Percentiles rank a stretch among this genome's conserved stretches.
Conservation (phyloP, 306 rosid species). For the Vachellia collinsii region DNA sequence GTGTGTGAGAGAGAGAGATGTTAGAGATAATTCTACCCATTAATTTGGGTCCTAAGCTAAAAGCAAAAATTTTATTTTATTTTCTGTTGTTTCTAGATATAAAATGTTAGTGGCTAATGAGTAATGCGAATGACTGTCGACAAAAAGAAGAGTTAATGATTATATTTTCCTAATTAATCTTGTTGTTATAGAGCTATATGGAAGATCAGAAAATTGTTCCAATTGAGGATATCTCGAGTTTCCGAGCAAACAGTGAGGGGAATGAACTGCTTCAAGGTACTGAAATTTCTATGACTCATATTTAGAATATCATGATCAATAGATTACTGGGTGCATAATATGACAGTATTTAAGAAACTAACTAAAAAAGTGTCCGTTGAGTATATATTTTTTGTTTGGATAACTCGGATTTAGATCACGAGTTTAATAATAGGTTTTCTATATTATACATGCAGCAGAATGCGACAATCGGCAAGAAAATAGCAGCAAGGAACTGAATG, state of each 20-base stretch:
- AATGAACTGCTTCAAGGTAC: constrained; percentile 61
- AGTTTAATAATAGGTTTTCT: neutral
- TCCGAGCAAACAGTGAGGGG: constrained; percentile 54
- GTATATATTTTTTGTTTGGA: neutral
- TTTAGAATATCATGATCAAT: neutral
- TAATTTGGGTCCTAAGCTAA: neutral
- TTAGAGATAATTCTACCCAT: too few species aligned
- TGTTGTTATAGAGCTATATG: constrained; percentile 57
- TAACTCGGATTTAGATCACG: neutral
- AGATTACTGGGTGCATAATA: neutral
- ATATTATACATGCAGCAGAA: constrained; percentile 38
- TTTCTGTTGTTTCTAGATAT: neutral
- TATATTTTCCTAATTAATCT: constrained; percentile 21
- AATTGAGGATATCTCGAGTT: constrained; percentile 59
- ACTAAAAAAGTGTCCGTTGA: neutral
- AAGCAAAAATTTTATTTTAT: neutral
- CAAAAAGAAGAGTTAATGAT: neutral
- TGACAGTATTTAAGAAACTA: neutral
- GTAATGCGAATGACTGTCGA: neutral
- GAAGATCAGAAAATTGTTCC: constrained; percentile 82
- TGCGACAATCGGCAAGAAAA: constrained; percentile 37
- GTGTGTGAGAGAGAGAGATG: too few species aligned
- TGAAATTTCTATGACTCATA: neutral
- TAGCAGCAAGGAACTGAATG: constrained; percentile 50
- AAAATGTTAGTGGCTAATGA: too few species aligned